phyloP scores from a whole-genome alignment of 805 yeast species.

The Debaryomyces tyrocola region DNA sequence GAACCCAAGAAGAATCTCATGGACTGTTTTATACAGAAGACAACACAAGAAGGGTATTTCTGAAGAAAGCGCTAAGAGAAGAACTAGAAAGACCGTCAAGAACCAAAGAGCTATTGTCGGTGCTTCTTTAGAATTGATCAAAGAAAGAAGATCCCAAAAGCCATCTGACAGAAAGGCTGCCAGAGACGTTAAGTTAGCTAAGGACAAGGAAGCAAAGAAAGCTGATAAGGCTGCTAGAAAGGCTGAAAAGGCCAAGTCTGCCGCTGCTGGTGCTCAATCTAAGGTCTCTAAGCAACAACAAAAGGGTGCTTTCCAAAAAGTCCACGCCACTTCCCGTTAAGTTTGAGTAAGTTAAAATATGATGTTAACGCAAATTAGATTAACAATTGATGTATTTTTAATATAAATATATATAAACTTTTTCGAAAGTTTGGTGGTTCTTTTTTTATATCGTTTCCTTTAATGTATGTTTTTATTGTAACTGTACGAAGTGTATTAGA shows the following conservation, averaged over 20 bases:
- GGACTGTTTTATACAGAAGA: slow-evolving; percentile 99
- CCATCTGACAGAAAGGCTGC: slow-evolving; percentile 98
- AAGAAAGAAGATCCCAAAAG: slow-evolving; percentile 93
- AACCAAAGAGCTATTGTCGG: slow-evolving; percentile 99
- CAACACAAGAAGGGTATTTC: slow-evolving; percentile 99
- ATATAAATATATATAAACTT: slow-evolving; percentile 2
- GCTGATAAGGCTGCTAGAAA: slow-evolving; percentile 91
- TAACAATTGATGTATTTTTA: slow-evolving; percentile 7
- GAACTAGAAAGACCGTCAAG: slow-evolving; percentile 96
- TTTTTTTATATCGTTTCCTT: slow-evolving; percentile 8
- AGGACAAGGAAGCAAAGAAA: slow-evolving; percentile 87
- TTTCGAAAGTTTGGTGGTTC: slow-evolving; percentile 4
- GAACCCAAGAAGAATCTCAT: slow-evolving; percentile 99
- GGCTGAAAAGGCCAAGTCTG: slow-evolving; percentile 84
- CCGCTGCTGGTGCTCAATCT: slow-evolving; percentile 64
- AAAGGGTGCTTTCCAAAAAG: slow-evolving; percentile 98
- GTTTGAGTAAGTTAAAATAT: slow-evolving; percentile 9
- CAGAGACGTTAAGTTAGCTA: slow-evolving; percentile 85
- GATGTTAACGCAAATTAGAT: neutral
- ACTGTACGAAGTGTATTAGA: neutral
- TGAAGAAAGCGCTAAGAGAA: slow-evolving; percentile 97
- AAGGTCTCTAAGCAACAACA: slow-evolving; percentile 93
- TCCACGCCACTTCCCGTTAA: slow-evolving; percentile 96
- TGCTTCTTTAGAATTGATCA: slow-evolving; percentile 97
- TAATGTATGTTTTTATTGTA: slow-evolving; percentile 12